These are phyloP conservation scores for Azolla pinnata DNA, from an alignment of 75 land plant species.

Conservation along the genomic window DNA sequence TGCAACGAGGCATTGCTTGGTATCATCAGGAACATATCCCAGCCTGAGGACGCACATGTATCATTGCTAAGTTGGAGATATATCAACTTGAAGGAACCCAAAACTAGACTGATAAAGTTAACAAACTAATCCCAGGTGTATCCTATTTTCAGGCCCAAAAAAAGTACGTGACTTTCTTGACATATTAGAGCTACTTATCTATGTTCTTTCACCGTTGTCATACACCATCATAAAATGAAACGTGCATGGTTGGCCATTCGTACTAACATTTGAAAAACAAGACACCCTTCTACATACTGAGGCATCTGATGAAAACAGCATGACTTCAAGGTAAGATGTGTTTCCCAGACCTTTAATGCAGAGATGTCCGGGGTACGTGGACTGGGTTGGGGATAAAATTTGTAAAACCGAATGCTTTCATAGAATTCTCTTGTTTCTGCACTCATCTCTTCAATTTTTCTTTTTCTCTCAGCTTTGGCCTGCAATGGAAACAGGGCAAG, in stretches of 20 bases:
- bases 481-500: conserved; percentile 5
- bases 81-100: too few species aligned
- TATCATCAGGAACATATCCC: too few species aligned
- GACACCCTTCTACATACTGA: too few species aligned
- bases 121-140: too few species aligned
- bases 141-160: too few species aligned
- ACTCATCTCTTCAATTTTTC: conserved; percentile 80
- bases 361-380: conserved; percentile 75
- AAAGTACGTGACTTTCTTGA: too few species aligned
- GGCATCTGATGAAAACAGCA: conserved; percentile 4
- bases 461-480: conserved; percentile 78
- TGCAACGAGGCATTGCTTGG: too few species aligned
- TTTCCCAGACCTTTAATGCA: conserved; percentile 48
- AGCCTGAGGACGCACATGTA: too few species aligned
- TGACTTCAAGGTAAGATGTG: neutral
- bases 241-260: neutral
- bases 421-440: conserved; percentile 51
- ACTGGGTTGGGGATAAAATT: conserved; percentile 75
- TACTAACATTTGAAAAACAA: neutral
- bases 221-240: neutral
- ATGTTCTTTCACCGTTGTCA: too few species aligned
- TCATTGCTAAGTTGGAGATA: too few species aligned
- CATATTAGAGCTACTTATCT: too few species aligned
- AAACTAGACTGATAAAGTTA: too few species aligned
- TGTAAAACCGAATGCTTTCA: conserved; percentile 75